Evolutionary conservation across 805 yeast species (phyloP), one percentile per base, ranked within the genome.

Genomic region (Blastobotrys terrestris): DNA sequence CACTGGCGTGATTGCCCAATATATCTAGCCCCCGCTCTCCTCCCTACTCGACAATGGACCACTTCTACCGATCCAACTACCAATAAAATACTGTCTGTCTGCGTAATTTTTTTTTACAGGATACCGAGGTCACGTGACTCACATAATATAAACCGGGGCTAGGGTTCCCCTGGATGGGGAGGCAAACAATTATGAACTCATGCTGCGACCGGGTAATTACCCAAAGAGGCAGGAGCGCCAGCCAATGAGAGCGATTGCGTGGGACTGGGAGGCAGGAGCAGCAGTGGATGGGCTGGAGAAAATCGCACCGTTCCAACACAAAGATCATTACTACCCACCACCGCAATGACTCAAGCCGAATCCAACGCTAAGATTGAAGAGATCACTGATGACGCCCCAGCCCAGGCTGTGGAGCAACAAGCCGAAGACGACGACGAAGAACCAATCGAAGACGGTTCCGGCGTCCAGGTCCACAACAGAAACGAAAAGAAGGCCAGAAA

Each of bases 401-500:
- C n/a, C n/a, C n/a, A n/a, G n/a, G n/a, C n/a, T 19, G 60, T 54
- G 44, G n/a, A n/a, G n/a, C 52, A 50, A 54, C 46, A 59, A 47
- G 21, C 50, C 45, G n/a, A n/a, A n/a, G n/a, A n/a, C 39, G 54
- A 58, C 53, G 54, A 53, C 48, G 35, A 42, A 3, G 62, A 56
- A 20, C 52, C 45, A 39, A 53, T 57, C 45, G 51, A 47, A 18
- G 55, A 44, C 21, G 63, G 60, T 8, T 44, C 61, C 43, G 56
- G 50, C 13, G 61, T 59, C 39, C 35, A 53, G 19, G 54, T 58
- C 46, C 57, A 57, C 56, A 48, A 55, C 52, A 52, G 57, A 39
- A 85, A 88, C 77, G 97, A 91, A 78, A 87, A 87, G 82, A 91
- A 92, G 79, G 97, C 98, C 66, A 86, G 94, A 78, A 89, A 85